phyloP scores from a whole-genome alignment of 345 rosid species.

The Populus alba region DNA sequence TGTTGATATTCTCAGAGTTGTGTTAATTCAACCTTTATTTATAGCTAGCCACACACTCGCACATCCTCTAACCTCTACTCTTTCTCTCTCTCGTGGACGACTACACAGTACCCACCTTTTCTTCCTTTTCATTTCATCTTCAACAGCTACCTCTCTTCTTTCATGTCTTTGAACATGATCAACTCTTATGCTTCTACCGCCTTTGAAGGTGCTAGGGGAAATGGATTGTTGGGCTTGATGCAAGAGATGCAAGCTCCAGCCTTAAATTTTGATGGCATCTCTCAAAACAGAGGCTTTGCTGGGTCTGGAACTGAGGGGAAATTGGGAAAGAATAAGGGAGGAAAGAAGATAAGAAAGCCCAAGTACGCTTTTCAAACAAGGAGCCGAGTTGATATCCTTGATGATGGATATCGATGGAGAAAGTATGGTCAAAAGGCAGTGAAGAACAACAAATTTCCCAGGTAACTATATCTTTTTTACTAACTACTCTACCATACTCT shows the following conservation, averaged over 20 bases:
- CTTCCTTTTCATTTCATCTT: conserved; percentile 20
- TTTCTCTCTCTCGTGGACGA: conserved; percentile 18
- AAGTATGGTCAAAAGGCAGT: conserved; percentile 89
- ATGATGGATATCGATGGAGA: conserved; percentile 94
- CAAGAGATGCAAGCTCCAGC: conserved; percentile 19
- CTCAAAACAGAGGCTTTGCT: conserved; percentile 1
- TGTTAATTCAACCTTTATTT: not conserved
- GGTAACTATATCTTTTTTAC: conserved; percentile 24
- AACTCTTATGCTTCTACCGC: not conserved
- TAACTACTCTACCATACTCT: not conserved
- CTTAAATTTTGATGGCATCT: not conserved
- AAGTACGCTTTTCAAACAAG: conserved; percentile 81
- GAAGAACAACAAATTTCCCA: conserved; percentile 77
- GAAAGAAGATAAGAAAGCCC: conserved; percentile 54
- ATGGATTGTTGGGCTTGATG: conserved; percentile 36
- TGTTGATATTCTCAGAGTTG: no score
- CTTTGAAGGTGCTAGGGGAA: conserved; percentile 13
- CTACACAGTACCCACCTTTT: conserved; percentile 12
- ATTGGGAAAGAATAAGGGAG: conserved; percentile 38
- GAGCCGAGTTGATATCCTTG: conserved; percentile 86
- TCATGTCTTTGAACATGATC: conserved; percentile 18
- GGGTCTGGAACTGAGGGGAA: conserved; percentile 20
- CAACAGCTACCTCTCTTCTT: conserved; percentile 12
- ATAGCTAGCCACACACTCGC: no score
- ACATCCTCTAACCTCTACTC: not conserved